phyloP scores from a whole-genome alignment of 768 basidiomycete species.

The button mushroom (Agaricus bisporus) region DNA sequence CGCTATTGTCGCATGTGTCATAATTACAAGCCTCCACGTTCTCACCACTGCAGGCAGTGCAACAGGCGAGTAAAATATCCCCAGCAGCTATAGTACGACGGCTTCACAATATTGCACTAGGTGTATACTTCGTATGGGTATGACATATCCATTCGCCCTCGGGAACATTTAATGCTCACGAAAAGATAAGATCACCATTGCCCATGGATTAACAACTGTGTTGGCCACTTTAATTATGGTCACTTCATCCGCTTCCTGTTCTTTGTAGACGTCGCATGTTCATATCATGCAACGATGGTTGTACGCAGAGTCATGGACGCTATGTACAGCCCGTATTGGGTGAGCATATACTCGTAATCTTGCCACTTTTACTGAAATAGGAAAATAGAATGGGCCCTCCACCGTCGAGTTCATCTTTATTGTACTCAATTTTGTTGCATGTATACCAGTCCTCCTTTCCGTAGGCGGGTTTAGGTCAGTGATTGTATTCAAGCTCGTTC shows the following conservation, averaged over 20 bases:
- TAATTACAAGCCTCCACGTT: constrained; percentile 78
- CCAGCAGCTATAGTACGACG: background rate
- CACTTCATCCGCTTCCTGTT: constrained; percentile 89
- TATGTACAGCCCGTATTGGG: constrained; percentile 44
- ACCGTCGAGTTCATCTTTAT: constrained; percentile 71
- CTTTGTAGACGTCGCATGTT: constrained; percentile 86
- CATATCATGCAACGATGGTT: constrained; percentile 84
- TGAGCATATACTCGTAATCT: constrained; percentile 21
- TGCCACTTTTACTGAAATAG: background rate
- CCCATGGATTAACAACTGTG: constrained; percentile 92
- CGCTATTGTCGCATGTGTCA: constrained; percentile 86
- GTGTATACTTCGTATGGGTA: constrained; percentile 89
- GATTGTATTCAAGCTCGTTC: background rate
- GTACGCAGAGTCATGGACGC: constrained; percentile 52
- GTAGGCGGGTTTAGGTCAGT: constrained; percentile 88
- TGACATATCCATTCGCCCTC: constrained; percentile 14
- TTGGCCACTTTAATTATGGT: constrained; percentile 88
- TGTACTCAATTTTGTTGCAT: constrained; percentile 82
- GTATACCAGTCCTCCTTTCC: constrained; percentile 76
- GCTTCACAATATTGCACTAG: constrained; percentile 27
- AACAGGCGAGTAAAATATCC: constrained; percentile 46
- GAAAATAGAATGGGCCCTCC: constrained; percentile 58
- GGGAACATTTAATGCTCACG: constrained; percentile 3
- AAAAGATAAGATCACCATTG: constrained; percentile 70
- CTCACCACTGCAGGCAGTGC: constrained; percentile 92